Evolutionary conservation across 768 basidiomycete genomes (phyloP).

Genomic region (Collybia sordida): DNA sequence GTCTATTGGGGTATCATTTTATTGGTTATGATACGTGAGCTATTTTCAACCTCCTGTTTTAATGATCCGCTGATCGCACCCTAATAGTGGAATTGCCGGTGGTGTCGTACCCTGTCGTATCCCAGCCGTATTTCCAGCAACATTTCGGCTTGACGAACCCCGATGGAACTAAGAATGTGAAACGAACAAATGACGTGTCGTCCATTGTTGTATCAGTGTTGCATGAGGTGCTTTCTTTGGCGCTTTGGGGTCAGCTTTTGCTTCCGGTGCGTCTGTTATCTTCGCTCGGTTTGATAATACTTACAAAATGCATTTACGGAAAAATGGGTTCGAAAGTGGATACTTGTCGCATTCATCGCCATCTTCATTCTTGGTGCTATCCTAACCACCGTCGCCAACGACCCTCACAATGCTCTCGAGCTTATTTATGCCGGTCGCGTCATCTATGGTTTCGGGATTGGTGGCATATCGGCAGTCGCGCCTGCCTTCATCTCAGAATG

Average conservation of each 20-base stretch:
- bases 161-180: constrained; percentile 38
- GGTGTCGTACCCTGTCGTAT: constrained; percentile 48
- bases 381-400: constrained; percentile 66
- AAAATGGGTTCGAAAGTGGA: constrained; percentile 62
- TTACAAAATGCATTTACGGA: constrained; percentile 31
- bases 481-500: constrained; percentile 89
- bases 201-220: constrained; percentile 87
- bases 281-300: background rate
- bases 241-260: constrained; percentile 68
- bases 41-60: background rate
- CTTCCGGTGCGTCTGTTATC: constrained; percentile 52
- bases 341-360: constrained; percentile 57
- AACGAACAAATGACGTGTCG: constrained; percentile 51
- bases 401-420: constrained; percentile 49
- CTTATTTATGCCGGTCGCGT: constrained; percentile 84
- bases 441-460: constrained; percentile 77
- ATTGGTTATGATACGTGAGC: constrained; percentile 25
- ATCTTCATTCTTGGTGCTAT: constrained; percentile 76
- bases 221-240: constrained; percentile 89
- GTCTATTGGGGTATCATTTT: constrained; percentile 23
- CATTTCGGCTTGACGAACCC: constrained; percentile 59
- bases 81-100: constrained; percentile 18
- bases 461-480: constrained; percentile 79
- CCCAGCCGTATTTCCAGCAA: constrained; percentile 55
- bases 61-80: background rate